phyloP scores from a whole-genome alignment of 495 filamentous ascomycete species.

The Penicillium canescens region DNA sequence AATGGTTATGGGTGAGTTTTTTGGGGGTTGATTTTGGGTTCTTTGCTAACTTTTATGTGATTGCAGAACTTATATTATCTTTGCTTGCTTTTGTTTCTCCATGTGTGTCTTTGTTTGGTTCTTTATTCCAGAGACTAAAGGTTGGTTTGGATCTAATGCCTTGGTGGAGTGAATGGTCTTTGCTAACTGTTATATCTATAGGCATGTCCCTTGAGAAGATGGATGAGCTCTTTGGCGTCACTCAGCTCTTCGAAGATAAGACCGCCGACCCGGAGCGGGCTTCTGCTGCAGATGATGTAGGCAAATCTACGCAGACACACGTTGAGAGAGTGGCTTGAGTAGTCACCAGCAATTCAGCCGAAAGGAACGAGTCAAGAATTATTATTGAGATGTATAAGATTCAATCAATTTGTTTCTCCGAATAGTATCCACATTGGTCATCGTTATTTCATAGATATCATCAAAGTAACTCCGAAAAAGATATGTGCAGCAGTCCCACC shows the following conservation, averaged over 20 bases:
- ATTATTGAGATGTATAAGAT: not conserved
- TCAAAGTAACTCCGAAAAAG: conserved; percentile 7
- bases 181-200: conserved; percentile 6
- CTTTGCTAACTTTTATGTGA: conserved; percentile 6
- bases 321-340: conserved; percentile 8
- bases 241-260: conserved; percentile 21
- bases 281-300: conserved; percentile 1
- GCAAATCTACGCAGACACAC: conserved; percentile 11
- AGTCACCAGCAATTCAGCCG: not conserved
- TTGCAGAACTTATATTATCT: conserved; percentile 41
- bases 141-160: conserved; percentile 24
- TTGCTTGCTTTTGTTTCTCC: conserved; percentile 59
- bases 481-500: conserved; percentile 11
- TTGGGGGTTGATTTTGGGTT: conserved; percentile 44
- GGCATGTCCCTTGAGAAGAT: conserved; percentile 49
- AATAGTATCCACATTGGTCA: conserved; percentile 12
- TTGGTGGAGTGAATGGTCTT: not conserved
- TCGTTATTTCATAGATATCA: conserved; percentile 22
- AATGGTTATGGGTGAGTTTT: conserved; percentile 57
- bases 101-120: conserved; percentile 72
- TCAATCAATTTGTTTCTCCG: not conserved
- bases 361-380: too few relatives aligned
- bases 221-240: conserved; percentile 55
- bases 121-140: conserved; percentile 75
- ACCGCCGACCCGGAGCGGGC: conserved; percentile 19